These are phyloP conservation scores for Syncephalastrum sp. DNA, from an alignment of 371 early-diverging fungal genomes.

Conservation along the genomic window DNA sequence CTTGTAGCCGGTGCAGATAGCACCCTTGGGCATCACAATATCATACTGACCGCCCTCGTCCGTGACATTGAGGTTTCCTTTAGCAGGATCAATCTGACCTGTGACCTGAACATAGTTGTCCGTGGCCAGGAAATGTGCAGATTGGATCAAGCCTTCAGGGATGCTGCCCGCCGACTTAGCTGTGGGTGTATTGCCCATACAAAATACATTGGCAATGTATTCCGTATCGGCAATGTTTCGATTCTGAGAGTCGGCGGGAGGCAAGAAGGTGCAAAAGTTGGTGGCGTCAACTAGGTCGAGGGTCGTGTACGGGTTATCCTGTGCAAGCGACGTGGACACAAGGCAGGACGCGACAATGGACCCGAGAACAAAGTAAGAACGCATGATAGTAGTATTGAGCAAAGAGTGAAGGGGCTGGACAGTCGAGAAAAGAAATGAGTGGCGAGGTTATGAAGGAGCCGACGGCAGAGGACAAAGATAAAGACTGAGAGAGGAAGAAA, in stretches of 20 bases:
- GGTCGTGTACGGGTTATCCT: not conserved
- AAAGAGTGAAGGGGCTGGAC: no score
- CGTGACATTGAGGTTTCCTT: slow-evolving; percentile 37
- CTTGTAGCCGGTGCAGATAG: slow-evolving; percentile 51
- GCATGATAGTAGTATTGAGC: not conserved
- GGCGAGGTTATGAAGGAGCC: no score
- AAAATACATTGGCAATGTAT: slow-evolving; percentile 46
- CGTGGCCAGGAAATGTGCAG: slow-evolving; percentile 47
- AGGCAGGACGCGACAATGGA: slow-evolving; percentile 11
- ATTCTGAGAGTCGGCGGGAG: slow-evolving; percentile 37
- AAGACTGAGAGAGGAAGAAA: not conserved
- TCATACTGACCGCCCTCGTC: slow-evolving; percentile 64
- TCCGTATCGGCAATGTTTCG: slow-evolving; percentile 50
- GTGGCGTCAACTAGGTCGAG: slow-evolving; percentile 37
- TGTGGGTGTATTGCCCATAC: slow-evolving; percentile 40
- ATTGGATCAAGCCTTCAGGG: slow-evolving; percentile 50
- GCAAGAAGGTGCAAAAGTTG: slow-evolving; percentile 56
- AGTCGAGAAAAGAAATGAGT: no score
- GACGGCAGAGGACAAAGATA: no score
- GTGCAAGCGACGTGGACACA: slow-evolving; percentile 21
- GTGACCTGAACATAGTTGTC: slow-evolving; percentile 54
- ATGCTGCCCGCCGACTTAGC: slow-evolving; percentile 45
- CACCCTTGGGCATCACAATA: slow-evolving; percentile 45
- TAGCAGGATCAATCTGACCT: slow-evolving; percentile 54
- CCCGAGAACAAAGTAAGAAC: slow-evolving; percentile 1